phyloP scores from a whole-genome alignment of 371 early-diverging fungal genomes.

The Mucor racemosus region DNA sequence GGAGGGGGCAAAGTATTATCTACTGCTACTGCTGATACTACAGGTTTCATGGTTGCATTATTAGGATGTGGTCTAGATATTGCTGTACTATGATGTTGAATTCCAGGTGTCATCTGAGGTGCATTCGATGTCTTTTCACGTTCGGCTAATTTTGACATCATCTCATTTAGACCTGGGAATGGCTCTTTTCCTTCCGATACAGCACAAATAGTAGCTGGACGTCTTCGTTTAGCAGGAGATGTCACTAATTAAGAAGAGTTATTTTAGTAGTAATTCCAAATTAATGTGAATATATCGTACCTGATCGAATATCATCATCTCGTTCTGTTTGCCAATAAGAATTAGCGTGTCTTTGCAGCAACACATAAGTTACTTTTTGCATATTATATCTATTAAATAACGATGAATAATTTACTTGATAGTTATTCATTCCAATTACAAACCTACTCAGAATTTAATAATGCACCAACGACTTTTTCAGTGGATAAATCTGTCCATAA shows the following conservation, averaged over 20 bases:
- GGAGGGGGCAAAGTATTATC: conserved; percentile 41
- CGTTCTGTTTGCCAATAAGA: conserved; percentile 51
- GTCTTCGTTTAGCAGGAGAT: conserved; percentile 42
- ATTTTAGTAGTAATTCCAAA: not conserved
- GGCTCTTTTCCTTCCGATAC: conserved; percentile 38
- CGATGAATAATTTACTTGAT: not conserved
- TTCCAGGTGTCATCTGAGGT: conserved; percentile 11
- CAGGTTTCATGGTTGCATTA: conserved; percentile 6
- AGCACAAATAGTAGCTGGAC: conserved; percentile 53
- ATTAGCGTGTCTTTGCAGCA: conserved; percentile 50
- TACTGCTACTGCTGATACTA: not conserved
- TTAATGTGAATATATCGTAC: conserved; percentile 12
- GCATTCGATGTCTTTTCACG: conserved; percentile 23
- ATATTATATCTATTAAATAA: conserved; percentile 43
- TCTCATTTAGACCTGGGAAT: conserved; percentile 43
- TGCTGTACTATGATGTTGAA: conserved; percentile 22
- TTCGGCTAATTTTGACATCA: conserved; percentile 42
- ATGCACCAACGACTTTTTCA: conserved; percentile 38
- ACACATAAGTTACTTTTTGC: conserved; percentile 57
- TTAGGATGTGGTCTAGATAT: conserved; percentile 1
- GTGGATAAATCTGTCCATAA: conserved; percentile 50
- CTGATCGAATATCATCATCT: conserved; percentile 44
- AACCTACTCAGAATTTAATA: conserved; percentile 48
- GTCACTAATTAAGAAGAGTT: conserved; percentile 10
- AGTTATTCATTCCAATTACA: conserved; percentile 3